phyloP scores from a whole-genome alignment of 2,329 filamentous ascomycete genomes.

The Calonectria leucothoes region DNA sequence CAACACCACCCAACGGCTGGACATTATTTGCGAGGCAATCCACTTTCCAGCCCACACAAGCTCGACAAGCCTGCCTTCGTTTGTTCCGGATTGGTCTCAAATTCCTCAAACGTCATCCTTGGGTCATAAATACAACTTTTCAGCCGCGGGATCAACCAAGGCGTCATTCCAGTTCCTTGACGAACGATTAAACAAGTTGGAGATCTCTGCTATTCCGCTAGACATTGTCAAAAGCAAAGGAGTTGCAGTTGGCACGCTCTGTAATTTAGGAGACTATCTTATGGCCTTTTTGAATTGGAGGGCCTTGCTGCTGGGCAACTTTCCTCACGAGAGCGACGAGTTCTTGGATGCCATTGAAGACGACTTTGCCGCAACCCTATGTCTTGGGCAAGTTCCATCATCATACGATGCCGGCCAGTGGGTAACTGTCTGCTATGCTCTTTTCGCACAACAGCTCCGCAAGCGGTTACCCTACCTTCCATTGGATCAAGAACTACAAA shows the following conservation, averaged over 20 bases:
- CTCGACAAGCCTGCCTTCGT: background rate
- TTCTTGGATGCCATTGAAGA: background rate
- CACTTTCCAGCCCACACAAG: background rate
- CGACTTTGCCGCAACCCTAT: background rate
- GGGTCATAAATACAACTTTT: background rate
- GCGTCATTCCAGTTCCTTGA: background rate
- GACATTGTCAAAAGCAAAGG: background rate
- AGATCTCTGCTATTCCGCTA: background rate
- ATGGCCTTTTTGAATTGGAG: background rate
- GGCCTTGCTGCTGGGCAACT: background rate
- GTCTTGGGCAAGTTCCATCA: background rate
- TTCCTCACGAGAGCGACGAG: background rate
- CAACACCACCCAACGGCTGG: background rate
- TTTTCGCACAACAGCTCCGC: background rate
- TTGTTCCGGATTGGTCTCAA: background rate
- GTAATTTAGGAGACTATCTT: background rate
- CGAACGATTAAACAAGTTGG: background rate
- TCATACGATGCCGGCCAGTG: background rate
- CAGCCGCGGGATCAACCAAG: background rate
- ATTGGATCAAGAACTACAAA: background rate
- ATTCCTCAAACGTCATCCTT: background rate
- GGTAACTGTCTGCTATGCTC: background rate
- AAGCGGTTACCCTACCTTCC: background rate
- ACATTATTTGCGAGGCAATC: background rate
- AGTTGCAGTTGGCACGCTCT: background rate